Base-by-base conservation (phyloP, 192 early-diverging fungal species). In the Rhizophagus prolifer region DNA sequence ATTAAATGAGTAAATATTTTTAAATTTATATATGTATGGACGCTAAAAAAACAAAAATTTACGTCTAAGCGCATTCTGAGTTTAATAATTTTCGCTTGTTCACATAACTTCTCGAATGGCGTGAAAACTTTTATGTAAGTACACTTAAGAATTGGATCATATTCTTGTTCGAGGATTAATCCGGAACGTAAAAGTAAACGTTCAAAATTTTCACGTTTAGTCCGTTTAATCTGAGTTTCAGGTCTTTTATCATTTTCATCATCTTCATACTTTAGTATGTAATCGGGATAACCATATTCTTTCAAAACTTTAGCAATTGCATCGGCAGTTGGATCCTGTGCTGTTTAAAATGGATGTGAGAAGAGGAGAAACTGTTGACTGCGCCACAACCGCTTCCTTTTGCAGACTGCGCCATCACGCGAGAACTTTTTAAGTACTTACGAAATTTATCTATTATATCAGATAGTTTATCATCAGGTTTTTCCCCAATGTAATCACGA, bases 261-360 rank as follows among this genome's bases (percentile, higher is more conserved):
- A 61, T 81, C 77, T 10, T 61, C 26, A 60, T 75, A 81, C 66
- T 84, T 84, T 63, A 84, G 68, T 69, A 84, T 74, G 75, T 81
- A 81, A 26, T 84, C 82, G 65, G 81, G 81, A 21, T 76, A 80
- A 26, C 76, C 78, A 21, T 80, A 79, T 21, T 67, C 80, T 50
- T 78, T 79, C n/a, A 84, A 67, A 54, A 84, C 74, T 65, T 81
- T 81, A 41, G 82, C 82, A 36, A 84, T 66, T 7, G 82, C 82
- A 81, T 84, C 82, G 4, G 78, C 74, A 6, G 70, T 79, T 46
- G 81, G 75, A 30, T 79, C 67, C 9, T 79, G 72, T 41, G 76
- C 82, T 84, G 58, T 47, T 74, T n/a, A 60, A 10, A 28, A 16
- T 34, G 10, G 44, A 46, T 14, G 14, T 26, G n/a, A 26, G 14